Evolutionary conservation across 106 monocot genomes (phyloP).

Genomic region (Amphibolis antarctica): DNA sequence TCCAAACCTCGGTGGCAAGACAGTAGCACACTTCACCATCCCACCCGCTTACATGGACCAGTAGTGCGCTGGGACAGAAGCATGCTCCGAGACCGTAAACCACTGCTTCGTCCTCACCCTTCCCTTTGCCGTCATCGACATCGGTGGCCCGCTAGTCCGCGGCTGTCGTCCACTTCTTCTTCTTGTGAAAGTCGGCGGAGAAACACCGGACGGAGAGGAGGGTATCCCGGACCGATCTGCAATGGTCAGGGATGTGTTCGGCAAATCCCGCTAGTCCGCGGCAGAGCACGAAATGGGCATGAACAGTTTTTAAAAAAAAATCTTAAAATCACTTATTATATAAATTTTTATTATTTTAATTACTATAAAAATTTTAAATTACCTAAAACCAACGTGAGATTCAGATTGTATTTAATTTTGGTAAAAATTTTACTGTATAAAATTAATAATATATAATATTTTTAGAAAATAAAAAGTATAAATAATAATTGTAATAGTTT

Average conservation of each 20-base stretch:
- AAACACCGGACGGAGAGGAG: slow-evolving; percentile 62
- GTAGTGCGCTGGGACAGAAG: slow-evolving; percentile 85
- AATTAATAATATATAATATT: no score
- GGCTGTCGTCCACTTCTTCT: neutral
- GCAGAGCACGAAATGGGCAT: slow-evolving; percentile 14
- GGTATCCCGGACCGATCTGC: slow-evolving; percentile 44
- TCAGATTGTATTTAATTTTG: no score
- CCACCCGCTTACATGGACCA: no score
- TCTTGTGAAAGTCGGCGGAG: slow-evolving; percentile 30
- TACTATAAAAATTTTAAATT: no score
- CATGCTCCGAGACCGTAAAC: slow-evolving; percentile 55
- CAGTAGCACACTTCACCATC: no score
- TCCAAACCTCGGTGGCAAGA: slow-evolving; percentile 60
- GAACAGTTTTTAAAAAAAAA: no score
- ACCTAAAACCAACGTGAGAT: no score
- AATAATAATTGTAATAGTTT: no score
- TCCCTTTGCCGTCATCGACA: neutral
- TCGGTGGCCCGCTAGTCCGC: neutral
- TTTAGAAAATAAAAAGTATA: no score
- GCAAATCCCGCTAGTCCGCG: slow-evolving; percentile 19
- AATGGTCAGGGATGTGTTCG: slow-evolving; percentile 63
- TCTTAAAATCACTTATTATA: no score
- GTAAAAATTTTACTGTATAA: no score
- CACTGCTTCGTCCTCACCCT: slow-evolving; percentile 19
- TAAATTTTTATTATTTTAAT: no score